A percentile compares a stretch with the other conserved stretches of the same genome.
These are phyloP conservation scores for Saccharomycopsis synnaedendra DNA, from an alignment of 805 yeast genomes.

Conservation along the genomic window DNA sequence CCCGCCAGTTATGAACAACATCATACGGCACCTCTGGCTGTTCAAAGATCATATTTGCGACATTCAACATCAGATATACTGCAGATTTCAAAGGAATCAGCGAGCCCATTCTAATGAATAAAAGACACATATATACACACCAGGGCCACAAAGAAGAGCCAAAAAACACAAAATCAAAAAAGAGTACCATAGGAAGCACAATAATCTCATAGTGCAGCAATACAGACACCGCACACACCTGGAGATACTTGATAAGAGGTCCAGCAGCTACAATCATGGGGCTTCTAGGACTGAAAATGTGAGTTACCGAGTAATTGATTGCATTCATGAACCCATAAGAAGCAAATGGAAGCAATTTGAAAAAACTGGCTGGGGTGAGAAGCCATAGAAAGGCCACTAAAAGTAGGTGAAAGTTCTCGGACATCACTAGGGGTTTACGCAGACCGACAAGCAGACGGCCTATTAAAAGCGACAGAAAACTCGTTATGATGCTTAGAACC, in stretches of 20 bases:
- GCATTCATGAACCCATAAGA: conserved; percentile 14
- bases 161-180: conserved; percentile 8
- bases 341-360: conserved; percentile 16
- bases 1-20: conserved; percentile 6
- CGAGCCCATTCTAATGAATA: conserved; percentile 3
- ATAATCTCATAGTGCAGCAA: conserved; percentile 47
- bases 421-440: background rate
- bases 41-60: background rate
- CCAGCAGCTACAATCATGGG: conserved; percentile 43
- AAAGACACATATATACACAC: background rate
- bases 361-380: conserved; percentile 10
- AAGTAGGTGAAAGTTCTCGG: conserved; percentile 17
- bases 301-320: conserved; percentile 1
- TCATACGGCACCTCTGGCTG: conserved; percentile 15
- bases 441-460: conserved; percentile 2
- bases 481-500: too few relatives aligned
- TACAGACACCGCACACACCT: conserved; percentile 60
- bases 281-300: conserved; percentile 18
- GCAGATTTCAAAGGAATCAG: conserved; percentile 2
- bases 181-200: conserved; percentile 12
- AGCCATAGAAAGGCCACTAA: conserved; percentile 11
- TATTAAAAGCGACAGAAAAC: conserved; percentile 11
- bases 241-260: conserved; percentile 43
- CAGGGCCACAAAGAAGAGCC: conserved; percentile 15
- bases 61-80: conserved; percentile 5